Evolutionary conservation across 2,329 filamentous ascomycete species (phyloP), one percentile per base, ranked within the genome.

Genomic region (Trichophyton benhamiae): DNA sequence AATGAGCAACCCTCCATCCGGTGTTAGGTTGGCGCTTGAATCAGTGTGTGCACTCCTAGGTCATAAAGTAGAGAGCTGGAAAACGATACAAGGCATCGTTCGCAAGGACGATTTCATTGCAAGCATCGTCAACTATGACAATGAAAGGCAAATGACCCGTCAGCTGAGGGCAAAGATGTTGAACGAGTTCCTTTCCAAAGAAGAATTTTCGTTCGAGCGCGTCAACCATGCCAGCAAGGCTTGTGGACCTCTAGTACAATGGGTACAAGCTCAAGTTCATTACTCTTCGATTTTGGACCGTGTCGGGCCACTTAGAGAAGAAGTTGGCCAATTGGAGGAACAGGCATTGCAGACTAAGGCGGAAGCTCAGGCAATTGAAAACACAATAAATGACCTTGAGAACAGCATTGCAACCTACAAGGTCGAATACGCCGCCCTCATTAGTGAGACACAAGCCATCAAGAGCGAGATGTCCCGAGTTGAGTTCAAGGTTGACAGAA

Each of bases 261-360:
- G 94, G 94, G 92, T 96, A 2, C 83, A 89, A 72, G 95, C 94
- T 20, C 94, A 99, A 76, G 94, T 99, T 71, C 91, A 89, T 70
- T 99, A 96, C 75, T 96, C 92, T n/a, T 91, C 94, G 66, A 99
- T 99, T 68, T 79, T 99, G 65, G 91, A 97, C 71, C 86, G 90
- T 42, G 91, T 99, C 63, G 95, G 92, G 1, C 94, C 94, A 25
- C 79, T 99, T 61, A 87, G 92, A 71, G 87, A 92, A 58, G 94
- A 99, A 74, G 92, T 99, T 53, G 82, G 83, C 25, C 81, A 88
- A 70, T 83, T 99, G 17, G 91, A 97, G 75, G 87, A 95, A 63
- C 84, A 92, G 72, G 89, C 92, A 36, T 79, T 96, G 57, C 85
- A 95, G 75, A 99, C 94, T 17, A 95, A 95, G 76, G 91, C 92